Base-by-base conservation (phyloP, 768 basidiomycete species). In the Leccinellum rugosiceps region DNA sequence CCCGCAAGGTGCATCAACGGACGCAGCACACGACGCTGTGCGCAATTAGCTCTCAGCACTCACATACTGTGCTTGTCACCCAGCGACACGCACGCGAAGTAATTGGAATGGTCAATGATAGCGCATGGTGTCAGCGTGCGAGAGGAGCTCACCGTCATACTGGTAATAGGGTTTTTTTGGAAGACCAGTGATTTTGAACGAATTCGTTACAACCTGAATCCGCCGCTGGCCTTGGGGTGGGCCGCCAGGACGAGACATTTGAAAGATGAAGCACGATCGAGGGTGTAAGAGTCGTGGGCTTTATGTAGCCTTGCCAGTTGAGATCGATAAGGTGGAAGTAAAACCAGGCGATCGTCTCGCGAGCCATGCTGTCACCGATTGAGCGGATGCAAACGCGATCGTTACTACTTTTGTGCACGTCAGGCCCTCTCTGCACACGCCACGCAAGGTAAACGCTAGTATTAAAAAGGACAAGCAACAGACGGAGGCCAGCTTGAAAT, bases 141-240 rank as follows among this genome's bases (percentile, higher is more conserved):
- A 15, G 25, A 6, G 46, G 34, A 60, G 30, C 59, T 65, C 53
- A 75, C 72, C 72, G 26, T 73, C 72, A 35, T 73, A 75, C 13
- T 75, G 74, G 44, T 62, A 61, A 2, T 74, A 73, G 0, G 19
- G 0, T 6, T 59, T 68, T 23, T 26, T 55, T 0, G 75, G 75
- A 13, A 74, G 60, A 0, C 61, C 57, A 0, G 60, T 63, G 19
- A 76, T 63, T 50, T 66, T 67, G 55, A 70, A 76, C 0, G 70
- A 73, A 30, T 76, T 76, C 0, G 75, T 76, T 0, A 52, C 14
- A 3, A 76, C 75, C n/a, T 61, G 59, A 26, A 72, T 60, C 6
- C 58, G 61, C 1, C 60, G 53, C 4, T 52, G 5, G 35, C 57
- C 59, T 17, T 63, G 61, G n/a, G 55, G 53, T 21, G 66, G 54